A percentile compares a stretch with the other conserved stretches of the same genome.
Conservation (phyloP, 129 eudicot genomes). For the Cynara cardunculus region DNA sequence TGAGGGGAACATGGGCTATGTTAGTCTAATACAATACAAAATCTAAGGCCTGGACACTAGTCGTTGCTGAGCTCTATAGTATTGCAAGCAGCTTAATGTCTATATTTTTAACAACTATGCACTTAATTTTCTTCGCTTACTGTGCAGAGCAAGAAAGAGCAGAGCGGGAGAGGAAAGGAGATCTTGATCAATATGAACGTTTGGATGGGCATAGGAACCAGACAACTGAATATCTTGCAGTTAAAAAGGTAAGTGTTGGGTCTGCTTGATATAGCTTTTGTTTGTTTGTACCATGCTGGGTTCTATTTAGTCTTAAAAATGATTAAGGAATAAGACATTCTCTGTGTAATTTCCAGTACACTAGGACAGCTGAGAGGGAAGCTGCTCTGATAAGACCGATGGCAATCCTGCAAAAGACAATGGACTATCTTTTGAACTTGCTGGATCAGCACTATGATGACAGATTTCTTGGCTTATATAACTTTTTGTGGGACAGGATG, state of each 20-base stretch:
- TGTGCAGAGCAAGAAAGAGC: slow-evolving; percentile 80
- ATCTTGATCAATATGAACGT: slow-evolving; percentile 94
- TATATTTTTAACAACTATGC: not conserved
- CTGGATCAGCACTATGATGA: slow-evolving; percentile 79
- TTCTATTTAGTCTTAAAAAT: slow-evolving; percentile 18
- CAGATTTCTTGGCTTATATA: slow-evolving; percentile 77
- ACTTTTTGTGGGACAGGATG: slow-evolving; percentile 98
- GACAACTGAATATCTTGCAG: slow-evolving; percentile 74
- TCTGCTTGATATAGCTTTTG: not conserved
- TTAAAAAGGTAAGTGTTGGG: slow-evolving; percentile 63
- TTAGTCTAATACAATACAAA: no score
- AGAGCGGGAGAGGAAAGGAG: slow-evolving; percentile 98
- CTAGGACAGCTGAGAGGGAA: slow-evolving; percentile 97
- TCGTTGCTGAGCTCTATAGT: not conserved
- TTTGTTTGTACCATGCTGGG: not conserved
- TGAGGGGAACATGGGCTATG: no score
- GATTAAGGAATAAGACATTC: not conserved
- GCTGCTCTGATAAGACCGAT: slow-evolving; percentile 85
- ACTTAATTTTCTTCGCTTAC: not conserved
- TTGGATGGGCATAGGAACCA: slow-evolving; percentile 92
- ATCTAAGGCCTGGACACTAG: not conserved
- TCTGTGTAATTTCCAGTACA: slow-evolving; percentile 54
- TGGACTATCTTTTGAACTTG: slow-evolving; percentile 74
- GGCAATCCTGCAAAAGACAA: slow-evolving; percentile 88
- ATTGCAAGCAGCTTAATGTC: slow-evolving; percentile 3